Conservation (phyloP, 1,284 basidiomycete genomes). For the Tilletia indica region DNA sequence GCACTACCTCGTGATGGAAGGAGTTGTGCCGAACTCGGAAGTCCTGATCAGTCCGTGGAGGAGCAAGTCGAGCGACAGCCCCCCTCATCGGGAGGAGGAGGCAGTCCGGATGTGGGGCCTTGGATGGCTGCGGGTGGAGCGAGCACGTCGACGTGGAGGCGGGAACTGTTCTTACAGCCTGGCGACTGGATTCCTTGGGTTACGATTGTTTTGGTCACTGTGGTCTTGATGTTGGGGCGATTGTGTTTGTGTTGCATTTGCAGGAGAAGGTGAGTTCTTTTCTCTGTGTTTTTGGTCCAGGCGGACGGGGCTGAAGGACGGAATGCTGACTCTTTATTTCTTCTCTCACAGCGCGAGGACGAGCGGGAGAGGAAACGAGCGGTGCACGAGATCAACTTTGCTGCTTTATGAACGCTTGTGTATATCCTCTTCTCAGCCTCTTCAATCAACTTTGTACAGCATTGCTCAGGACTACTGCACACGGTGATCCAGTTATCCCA, state of each 20-base stretch:
- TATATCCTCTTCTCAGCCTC: too few species aligned
- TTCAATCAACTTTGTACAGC: too few species aligned
- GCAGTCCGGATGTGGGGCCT: conserved; percentile 11
- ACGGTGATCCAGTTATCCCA: too few species aligned
- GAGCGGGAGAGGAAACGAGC: conserved; percentile 80
- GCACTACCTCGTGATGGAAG: conserved; percentile 87
- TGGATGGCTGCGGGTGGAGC: neutral
- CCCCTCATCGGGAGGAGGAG: neutral
- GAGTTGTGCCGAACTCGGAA: conserved; percentile 94
- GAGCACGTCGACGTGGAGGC: conserved; percentile 68
- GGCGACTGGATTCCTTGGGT: conserved; percentile 99
- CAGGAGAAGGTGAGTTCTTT: conserved; percentile 68
- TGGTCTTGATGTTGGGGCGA: conserved; percentile 71
- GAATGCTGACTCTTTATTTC: conserved; percentile 17
- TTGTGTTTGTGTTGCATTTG: conserved; percentile 82
- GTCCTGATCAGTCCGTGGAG: conserved; percentile 85
- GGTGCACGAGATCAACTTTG: conserved; percentile 94
- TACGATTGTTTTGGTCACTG: conserved; percentile 75
- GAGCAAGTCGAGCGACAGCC: conserved; percentile 1
- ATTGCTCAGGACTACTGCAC: too few species aligned
- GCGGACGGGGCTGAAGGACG: neutral
- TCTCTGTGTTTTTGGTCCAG: neutral
- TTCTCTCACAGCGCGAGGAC: conserved; percentile 71
- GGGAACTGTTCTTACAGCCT: conserved; percentile 85
- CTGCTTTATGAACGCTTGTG: conserved; percentile 67